These are phyloP conservation scores for Mucor plumbeus DNA, from an alignment of 371 early-diverging fungal species.

Conservation along the genomic window DNA sequence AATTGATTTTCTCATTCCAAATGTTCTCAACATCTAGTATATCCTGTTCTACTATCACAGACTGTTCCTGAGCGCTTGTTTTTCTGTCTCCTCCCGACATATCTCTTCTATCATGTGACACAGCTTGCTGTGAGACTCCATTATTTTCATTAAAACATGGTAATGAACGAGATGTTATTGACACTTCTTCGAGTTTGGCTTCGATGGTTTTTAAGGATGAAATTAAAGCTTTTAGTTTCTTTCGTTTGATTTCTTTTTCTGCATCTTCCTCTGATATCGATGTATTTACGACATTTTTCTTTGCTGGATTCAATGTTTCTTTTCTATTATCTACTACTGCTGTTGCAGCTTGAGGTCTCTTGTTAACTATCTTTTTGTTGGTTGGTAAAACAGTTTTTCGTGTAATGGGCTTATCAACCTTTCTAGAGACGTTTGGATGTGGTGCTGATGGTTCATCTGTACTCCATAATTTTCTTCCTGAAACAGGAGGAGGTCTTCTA, in stretches of 20 bases:
- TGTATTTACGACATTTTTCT: neutral
- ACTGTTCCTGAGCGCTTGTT: neutral
- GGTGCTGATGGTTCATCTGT: neutral
- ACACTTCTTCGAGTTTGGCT: constrained; percentile 25
- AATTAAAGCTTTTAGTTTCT: constrained; percentile 30
- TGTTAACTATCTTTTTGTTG: neutral
- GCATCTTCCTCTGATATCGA: constrained; percentile 8
- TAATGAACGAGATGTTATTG: constrained; percentile 7
- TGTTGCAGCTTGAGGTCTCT: neutral
- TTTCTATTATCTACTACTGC: neutral
- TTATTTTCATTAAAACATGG: constrained; percentile 19
- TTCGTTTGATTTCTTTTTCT: constrained; percentile 21
- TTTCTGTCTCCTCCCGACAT: neutral
- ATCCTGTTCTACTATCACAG: constrained; percentile 25
- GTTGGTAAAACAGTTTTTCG: neutral
- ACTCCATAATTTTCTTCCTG: constrained; percentile 19
- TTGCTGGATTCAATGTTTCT: neutral
- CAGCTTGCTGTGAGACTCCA: neutral
- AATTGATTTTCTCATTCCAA: constrained; percentile 46
- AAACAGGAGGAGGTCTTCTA: constrained; percentile 6
- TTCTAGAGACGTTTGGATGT: constrained; percentile 15
- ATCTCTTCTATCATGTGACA: neutral
- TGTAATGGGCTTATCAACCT: constrained; percentile 8
- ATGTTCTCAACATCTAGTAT: constrained; percentile 25
- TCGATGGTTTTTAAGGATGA: constrained; percentile 38